phyloP scores from a whole-genome alignment of 441 rosid genomes.

The Euphorbia corollata region DNA sequence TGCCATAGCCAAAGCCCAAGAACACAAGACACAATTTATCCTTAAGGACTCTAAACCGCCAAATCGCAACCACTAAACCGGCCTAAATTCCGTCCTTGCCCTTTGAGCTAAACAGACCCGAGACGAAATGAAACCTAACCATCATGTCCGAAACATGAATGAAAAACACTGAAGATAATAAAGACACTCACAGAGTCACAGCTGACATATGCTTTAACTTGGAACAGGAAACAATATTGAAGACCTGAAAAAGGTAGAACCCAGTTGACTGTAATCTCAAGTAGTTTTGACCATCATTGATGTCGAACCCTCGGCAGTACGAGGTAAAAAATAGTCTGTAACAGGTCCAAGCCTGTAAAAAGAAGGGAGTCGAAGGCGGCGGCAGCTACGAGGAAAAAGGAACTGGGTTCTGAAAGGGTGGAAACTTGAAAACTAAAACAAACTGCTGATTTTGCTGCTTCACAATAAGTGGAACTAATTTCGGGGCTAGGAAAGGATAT shows the following conservation, averaged over 20 bases:
- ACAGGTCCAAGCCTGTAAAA: constrained; percentile 50
- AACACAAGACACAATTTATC: constrained; percentile 25
- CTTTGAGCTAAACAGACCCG: constrained; percentile 29
- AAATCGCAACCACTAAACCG: constrained; percentile 21
- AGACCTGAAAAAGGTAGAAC: constrained; percentile 32
- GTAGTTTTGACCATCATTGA: constrained; percentile 36
- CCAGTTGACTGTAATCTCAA: constrained; percentile 36
- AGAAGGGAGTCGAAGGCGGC: constrained; percentile 25
- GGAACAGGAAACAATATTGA: constrained; percentile 24
- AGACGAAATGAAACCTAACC: constrained; percentile 13
- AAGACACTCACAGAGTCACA: not conserved
- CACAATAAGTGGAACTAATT: constrained; percentile 22
- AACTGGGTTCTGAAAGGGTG: constrained; percentile 22
- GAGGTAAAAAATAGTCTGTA: constrained; percentile 27
- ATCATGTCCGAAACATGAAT: not conserved
- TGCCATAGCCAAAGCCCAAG: constrained; percentile 46
- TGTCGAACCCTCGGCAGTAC: not conserved
- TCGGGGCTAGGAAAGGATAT: constrained; percentile 51
- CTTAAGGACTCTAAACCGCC: constrained; percentile 15
- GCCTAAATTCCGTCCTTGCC: constrained; percentile 13
- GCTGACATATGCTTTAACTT: constrained; percentile 8
- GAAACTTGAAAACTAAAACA: constrained; percentile 43
- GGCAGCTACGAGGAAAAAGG: constrained; percentile 33
- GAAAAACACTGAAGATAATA: not conserved
- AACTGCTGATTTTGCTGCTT: constrained; percentile 20